Evolutionary conservation across 2,329 filamentous ascomycete genomes (phyloP).

Genomic region (Polytolypa hystricis): DNA sequence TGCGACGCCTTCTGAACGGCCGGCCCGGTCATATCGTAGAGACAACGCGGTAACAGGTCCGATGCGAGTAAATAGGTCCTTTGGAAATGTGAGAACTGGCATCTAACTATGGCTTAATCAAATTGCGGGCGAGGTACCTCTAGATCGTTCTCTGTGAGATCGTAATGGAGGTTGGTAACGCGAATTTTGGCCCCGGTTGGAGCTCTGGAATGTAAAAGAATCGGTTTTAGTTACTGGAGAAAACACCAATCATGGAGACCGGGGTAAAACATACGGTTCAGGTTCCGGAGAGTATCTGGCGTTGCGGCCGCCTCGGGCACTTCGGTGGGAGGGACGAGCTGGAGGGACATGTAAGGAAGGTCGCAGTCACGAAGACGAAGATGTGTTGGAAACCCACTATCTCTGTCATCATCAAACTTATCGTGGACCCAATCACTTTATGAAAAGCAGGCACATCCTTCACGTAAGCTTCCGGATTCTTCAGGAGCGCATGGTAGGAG

Average conservation of each 20-base stretch:
- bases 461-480: too few relatives aligned
- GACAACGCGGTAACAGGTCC: slow-evolving; percentile 59
- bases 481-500: too few relatives aligned
- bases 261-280: slow-evolving; percentile 22
- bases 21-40: slow-evolving; percentile 74
- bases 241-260: neutral
- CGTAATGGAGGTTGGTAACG: slow-evolving; percentile 87
- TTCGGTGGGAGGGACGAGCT: slow-evolving; percentile 35
- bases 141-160: slow-evolving; percentile 74
- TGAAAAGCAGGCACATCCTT: neutral
- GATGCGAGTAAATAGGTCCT: slow-evolving; percentile 74
- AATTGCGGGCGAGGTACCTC: slow-evolving; percentile 53
- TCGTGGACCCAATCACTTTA: slow-evolving; percentile 87
- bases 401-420: slow-evolving; percentile 66
- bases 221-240: neutral
- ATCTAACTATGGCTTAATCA: neutral
- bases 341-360: slow-evolving; percentile 15
- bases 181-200: slow-evolving; percentile 56
- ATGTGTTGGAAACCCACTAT: slow-evolving; percentile 27
- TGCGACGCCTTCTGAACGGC: slow-evolving; percentile 74
- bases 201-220: neutral
- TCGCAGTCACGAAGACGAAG: slow-evolving; percentile 6
- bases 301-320: slow-evolving; percentile 25
- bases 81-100: slow-evolving; percentile 4
- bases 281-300: slow-evolving; percentile 25